Conservation (phyloP, 148 eudicot genomes). For the Vaccinium darrowii region DNA sequence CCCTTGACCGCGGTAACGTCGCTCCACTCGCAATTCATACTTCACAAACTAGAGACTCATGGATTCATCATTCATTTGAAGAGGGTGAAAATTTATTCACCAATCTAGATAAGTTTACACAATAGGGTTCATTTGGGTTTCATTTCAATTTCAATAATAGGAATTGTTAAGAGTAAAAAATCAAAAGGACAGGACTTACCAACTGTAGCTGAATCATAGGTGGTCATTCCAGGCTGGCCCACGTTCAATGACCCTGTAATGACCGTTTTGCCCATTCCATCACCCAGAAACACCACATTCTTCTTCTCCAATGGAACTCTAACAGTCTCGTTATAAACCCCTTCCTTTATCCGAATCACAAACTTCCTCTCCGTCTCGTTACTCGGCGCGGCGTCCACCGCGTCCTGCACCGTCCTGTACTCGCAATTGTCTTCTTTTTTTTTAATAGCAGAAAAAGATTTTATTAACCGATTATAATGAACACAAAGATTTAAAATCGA, state of each 20-base stretch:
- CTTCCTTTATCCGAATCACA: constrained; percentile 61
- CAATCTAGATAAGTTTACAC: background rate
- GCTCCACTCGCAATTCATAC: background rate
- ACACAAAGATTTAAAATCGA: no score
- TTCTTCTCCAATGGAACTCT: constrained; percentile 59
- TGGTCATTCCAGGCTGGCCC: constrained; percentile 55
- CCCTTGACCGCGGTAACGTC: background rate
- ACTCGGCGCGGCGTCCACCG: constrained; percentile 58
- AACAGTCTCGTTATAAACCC: constrained; percentile 80
- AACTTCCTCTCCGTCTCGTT: constrained; percentile 30
- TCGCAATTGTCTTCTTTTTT: constrained; percentile 24
- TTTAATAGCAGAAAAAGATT: no score
- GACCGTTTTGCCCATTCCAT: constrained; percentile 81
- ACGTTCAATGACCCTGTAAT: constrained; percentile 61
- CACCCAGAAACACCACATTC: constrained; percentile 80
- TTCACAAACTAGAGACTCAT: background rate
- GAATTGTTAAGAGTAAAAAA: background rate
- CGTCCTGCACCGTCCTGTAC: constrained; percentile 53
- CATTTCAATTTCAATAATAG: background rate
- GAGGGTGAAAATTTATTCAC: background rate
- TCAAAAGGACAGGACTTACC: constrained; percentile 35
- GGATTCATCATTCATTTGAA: background rate
- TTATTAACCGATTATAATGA: no score
- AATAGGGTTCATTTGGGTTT: background rate
- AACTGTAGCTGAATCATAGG: constrained; percentile 75